These are phyloP conservation scores for Corymbia citriodora DNA, from an alignment of 441 rosid species.

Conservation along the genomic window DNA sequence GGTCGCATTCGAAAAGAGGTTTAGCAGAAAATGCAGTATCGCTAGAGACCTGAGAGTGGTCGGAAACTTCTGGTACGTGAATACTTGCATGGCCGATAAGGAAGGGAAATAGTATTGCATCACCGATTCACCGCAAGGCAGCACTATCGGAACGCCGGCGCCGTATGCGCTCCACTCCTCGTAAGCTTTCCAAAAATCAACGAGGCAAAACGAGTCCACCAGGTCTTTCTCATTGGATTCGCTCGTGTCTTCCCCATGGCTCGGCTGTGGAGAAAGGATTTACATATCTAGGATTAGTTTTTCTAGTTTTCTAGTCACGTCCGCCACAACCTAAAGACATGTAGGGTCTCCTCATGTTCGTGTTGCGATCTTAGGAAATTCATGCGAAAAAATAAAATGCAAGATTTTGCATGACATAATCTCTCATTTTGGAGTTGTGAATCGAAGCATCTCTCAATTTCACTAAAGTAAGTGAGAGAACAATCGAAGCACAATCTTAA, in stretches of 20 bases:
- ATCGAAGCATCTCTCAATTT: not conserved
- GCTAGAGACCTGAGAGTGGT: not conserved
- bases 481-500: not conserved
- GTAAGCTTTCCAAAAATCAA: slow-evolving; percentile 83
- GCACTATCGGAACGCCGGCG: slow-evolving; percentile 81
- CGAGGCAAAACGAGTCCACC: slow-evolving; percentile 19
- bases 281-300: not conserved
- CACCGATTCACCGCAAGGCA: slow-evolving; percentile 68
- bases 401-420: not conserved
- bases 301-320: not conserved
- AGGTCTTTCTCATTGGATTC: not conserved
- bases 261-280: not conserved
- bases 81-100: slow-evolving; percentile 88
- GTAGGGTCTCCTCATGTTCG: not conserved
- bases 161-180: slow-evolving; percentile 94
- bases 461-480: not conserved
- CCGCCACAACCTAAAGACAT: not conserved
- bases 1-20: slow-evolving; percentile 40
- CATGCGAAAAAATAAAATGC: not conserved
- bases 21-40: slow-evolving; percentile 12
- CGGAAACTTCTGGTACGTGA: slow-evolving; percentile 52
- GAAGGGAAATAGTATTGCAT: slow-evolving; percentile 91
- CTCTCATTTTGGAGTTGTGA: not conserved
- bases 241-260: not conserved
- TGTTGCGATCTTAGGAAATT: not conserved